Evolutionary conservation across 2,329 filamentous ascomycete species (phyloP).

Genomic region (Fusarium domesticum): DNA sequence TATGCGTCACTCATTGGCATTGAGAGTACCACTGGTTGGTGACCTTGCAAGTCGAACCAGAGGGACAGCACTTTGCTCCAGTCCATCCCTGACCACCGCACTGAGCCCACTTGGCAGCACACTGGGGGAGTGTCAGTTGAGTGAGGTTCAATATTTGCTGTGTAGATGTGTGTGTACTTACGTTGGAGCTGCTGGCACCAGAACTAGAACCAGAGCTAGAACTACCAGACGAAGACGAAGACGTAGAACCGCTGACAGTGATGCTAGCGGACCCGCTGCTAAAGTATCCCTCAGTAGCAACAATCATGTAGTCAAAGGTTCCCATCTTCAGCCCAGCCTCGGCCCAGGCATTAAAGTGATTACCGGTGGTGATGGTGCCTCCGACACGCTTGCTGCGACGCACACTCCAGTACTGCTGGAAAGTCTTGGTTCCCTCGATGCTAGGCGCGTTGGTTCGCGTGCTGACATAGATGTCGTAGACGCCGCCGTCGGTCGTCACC

Average conservation of each 20-base stretch:
- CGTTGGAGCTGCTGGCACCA: neutral
- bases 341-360: constrained; percentile 53
- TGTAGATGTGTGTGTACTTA: constrained; percentile 1
- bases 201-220: neutral
- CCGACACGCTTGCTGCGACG: constrained; percentile 45
- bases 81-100: constrained; percentile 25
- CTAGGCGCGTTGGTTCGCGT: constrained; percentile 41
- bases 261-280: constrained; percentile 47
- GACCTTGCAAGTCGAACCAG: constrained; percentile 20
- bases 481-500: constrained; percentile 34
- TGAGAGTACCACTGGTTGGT: constrained; percentile 28
- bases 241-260: constrained; percentile 40
- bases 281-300: constrained; percentile 52
- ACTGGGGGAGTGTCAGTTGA: constrained; percentile 10
- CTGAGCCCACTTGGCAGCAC: constrained; percentile 21
- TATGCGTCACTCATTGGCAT: constrained; percentile 8
- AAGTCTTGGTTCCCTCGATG: constrained; percentile 47
- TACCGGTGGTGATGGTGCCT: constrained; percentile 47
- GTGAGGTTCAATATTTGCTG: no score
- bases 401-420: constrained; percentile 52
- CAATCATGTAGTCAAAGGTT: constrained; percentile 50
- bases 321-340: constrained; percentile 46
- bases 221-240: neutral
- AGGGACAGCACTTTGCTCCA: constrained; percentile 25
- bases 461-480: constrained; percentile 37